Evolutionary conservation across 2,329 filamentous ascomycete species (phyloP).

Genomic region (Alternaria longipes): DNA sequence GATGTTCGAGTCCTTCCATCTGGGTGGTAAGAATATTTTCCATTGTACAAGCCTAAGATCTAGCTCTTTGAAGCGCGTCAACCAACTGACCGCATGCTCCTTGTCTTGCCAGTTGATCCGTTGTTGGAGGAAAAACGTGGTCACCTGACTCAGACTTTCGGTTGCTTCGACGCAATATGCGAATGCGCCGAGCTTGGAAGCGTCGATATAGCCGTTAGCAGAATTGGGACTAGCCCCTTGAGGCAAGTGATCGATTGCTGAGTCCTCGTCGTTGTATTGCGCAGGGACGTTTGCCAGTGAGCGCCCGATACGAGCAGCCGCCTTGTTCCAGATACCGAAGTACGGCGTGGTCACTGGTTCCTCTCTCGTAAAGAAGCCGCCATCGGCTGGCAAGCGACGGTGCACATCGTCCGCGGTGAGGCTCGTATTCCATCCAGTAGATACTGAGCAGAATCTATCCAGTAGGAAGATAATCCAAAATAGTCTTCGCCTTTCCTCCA

Average conservation of each 20-base stretch:
- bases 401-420: constrained; percentile 48
- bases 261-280: constrained; percentile 47
- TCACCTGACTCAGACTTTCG: constrained; percentile 47
- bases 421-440: constrained; percentile 47
- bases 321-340: constrained; percentile 49
- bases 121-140: constrained; percentile 47
- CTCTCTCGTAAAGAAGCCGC: constrained; percentile 46
- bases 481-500: constrained; percentile 44
- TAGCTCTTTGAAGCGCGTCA: constrained; percentile 48
- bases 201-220: constrained; percentile 43
- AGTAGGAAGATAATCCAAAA: constrained; percentile 48
- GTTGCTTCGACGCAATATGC: constrained; percentile 48
- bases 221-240: constrained; percentile 44
- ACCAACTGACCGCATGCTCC: constrained; percentile 46
- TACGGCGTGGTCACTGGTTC: constrained; percentile 46
- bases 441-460: constrained; percentile 46
- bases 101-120: constrained; percentile 48
- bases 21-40: constrained; percentile 46
- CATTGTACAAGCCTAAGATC: constrained; percentile 47
- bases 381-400: constrained; percentile 44
- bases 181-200: constrained; percentile 47
- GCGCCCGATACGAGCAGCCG: constrained; percentile 43
- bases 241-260: constrained; percentile 27
- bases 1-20: constrained; percentile 48
- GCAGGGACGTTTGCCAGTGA: constrained; percentile 45